Conservation (phyloP, 2,329 filamentous ascomycete species). For the Fusarium verrucosum region DNA sequence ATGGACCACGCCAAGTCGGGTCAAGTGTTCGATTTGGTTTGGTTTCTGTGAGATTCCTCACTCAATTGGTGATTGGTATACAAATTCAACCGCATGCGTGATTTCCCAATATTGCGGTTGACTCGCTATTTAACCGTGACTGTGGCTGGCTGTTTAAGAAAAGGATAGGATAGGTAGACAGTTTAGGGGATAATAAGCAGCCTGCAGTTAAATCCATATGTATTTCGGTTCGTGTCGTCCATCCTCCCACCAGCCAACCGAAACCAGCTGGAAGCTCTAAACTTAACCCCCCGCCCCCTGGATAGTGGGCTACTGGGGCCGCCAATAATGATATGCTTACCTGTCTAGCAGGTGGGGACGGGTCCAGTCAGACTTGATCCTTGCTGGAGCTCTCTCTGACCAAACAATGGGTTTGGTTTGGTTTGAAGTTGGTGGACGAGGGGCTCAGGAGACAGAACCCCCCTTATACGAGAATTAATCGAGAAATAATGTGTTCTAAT, state of each 20-base stretch:
- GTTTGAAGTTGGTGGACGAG: background rate
- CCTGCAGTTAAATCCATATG: slow-evolving; percentile 1
- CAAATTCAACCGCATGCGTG: slow-evolving; percentile 23
- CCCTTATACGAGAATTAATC: background rate
- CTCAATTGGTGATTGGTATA: slow-evolving; percentile 11
- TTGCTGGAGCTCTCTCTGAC: slow-evolving; percentile 36
- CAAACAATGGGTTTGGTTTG: slow-evolving; percentile 16
- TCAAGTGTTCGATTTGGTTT: slow-evolving; percentile 36
- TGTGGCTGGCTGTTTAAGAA: background rate
- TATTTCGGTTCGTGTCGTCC: slow-evolving; percentile 15
- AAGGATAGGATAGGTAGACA: background rate
- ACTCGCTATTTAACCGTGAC: slow-evolving; percentile 14
- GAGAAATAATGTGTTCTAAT: background rate
- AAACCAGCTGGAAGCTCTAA: slow-evolving; percentile 27
- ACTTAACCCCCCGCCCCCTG: slow-evolving; percentile 34
- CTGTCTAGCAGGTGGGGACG: slow-evolving; percentile 4
- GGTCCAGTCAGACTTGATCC: slow-evolving; percentile 10
- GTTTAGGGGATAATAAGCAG: slow-evolving; percentile 6
- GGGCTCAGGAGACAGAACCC: slow-evolving; percentile 11
- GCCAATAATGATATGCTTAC: slow-evolving; percentile 26
- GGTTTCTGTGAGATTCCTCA: slow-evolving; percentile 27
- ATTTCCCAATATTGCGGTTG: slow-evolving; percentile 7
- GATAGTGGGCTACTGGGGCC: slow-evolving; percentile 13
- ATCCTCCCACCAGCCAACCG: slow-evolving; percentile 1
- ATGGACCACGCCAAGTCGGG: slow-evolving; percentile 26